Conservation (phyloP, 352 stramenopile genomes). For the Pythium folliculosum region DNA sequence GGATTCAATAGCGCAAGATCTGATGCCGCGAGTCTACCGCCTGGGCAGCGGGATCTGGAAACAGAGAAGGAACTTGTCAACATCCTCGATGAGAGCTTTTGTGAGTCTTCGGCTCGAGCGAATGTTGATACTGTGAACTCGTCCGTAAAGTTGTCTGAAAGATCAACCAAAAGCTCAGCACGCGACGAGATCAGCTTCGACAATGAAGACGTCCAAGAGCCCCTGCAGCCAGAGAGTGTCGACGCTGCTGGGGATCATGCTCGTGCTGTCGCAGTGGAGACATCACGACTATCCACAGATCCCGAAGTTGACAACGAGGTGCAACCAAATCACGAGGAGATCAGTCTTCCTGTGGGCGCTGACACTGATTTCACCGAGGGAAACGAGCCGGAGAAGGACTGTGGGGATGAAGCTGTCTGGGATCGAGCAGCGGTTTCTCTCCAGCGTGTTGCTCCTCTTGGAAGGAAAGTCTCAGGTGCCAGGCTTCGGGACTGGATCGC, state of each 20-base stretch:
- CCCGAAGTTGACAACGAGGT: not conserved
- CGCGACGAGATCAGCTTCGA: constrained; percentile 55
- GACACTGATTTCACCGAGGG: not conserved
- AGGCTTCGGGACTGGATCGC: not conserved
- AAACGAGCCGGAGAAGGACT: not conserved
- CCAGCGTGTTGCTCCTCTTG: not conserved
- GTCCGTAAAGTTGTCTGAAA: not conserved
- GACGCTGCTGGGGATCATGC: not conserved
- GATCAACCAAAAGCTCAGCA: constrained; percentile 17
- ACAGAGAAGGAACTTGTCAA: constrained; percentile 46
- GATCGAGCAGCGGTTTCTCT: constrained; percentile 7
- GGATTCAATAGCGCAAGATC: not conserved
- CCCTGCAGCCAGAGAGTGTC: not conserved
- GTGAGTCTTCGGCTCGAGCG: not conserved
- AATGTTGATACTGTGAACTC: not conserved
- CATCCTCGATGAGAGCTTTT: constrained; percentile 60
- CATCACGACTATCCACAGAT: not conserved
- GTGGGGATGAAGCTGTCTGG: not conserved
- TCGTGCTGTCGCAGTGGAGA: not conserved
- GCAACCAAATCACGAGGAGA: not conserved
- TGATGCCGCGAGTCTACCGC: not conserved
- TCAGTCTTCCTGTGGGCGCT: not conserved
- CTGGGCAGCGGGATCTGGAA: constrained; percentile 9
- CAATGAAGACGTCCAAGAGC: constrained; percentile 33
- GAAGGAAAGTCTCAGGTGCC: not conserved